A percentile compares a stretch with the other conserved stretches of the same genome.
Conservation (phyloP, 2,329 filamentous ascomycete species). For the Fusarium duplospermum region DNA sequence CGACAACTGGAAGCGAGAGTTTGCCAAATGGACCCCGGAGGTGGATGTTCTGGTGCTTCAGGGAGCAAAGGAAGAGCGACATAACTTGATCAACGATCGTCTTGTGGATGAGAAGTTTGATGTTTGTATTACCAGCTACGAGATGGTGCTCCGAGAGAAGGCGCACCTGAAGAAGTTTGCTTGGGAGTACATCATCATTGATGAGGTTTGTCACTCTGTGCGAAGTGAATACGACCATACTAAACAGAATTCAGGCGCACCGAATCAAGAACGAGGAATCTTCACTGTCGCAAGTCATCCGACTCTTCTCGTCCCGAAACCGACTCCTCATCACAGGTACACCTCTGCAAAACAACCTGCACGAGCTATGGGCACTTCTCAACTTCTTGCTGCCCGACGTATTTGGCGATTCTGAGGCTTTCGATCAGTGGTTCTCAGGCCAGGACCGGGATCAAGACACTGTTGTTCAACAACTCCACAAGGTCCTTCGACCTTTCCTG, state of each 20-base stretch:
- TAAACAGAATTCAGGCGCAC: constrained; percentile 67
- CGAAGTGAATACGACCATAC: background rate
- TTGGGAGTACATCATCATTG: constrained; percentile 99
- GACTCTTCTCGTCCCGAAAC: constrained; percentile 95
- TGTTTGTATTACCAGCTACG: constrained; percentile 97
- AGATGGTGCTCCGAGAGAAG: constrained; percentile 98
- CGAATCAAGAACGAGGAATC: constrained; percentile 99
- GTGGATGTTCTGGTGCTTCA: constrained; percentile 94
- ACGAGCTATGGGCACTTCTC: constrained; percentile 96
- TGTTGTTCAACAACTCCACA: constrained; percentile 94
- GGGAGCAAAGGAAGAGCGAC: constrained; percentile 93
- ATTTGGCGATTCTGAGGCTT: constrained; percentile 95
- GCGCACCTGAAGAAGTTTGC: constrained; percentile 95
- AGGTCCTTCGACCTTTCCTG: constrained; percentile 91
- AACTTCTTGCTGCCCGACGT: constrained; percentile 99
- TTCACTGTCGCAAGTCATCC: constrained; percentile 94
- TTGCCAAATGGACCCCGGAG: constrained; percentile 92
- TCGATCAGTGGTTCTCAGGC: constrained; percentile 97
- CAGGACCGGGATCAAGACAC: constrained; percentile 93
- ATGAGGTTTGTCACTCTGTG: constrained; percentile 67
- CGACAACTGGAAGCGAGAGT: constrained; percentile 98
- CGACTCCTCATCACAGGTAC: constrained; percentile 96
- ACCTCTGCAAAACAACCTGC: constrained; percentile 95
- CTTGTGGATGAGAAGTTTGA: constrained; percentile 97
- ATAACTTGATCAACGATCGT: constrained; percentile 87